Base-by-base conservation (phyloP, 495 filamentous ascomycete genomes). In the Penicillium nucicola region DNA sequence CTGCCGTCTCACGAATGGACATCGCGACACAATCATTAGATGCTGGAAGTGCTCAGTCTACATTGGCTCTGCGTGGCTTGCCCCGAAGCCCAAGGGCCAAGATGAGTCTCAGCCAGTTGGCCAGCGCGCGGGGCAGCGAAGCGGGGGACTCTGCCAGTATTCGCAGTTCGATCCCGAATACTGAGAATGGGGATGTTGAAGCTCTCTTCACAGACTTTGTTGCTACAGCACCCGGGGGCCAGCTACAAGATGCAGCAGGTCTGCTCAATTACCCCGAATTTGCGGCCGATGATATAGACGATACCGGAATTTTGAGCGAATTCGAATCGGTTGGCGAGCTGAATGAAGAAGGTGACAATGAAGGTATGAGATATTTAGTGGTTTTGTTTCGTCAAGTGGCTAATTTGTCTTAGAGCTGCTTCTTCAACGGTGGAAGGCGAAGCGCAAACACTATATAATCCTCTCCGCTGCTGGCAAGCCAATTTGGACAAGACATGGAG, bases 391-490 rank as follows among this genome's bases (percentile, higher is more conserved):
- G 18, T 23, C 58, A 58, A 52, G 22, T 30, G 23, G 13, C 44
- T 58, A 13, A 59, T 19, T 11, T 0, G 12, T 18, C 2, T 58
- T 73, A 80, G 87, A 88, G 38, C 57, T 84, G 37, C 73, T 91
- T 30, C 71, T 95, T 37, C 66, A 76, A 19, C 75, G 82, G 50
- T 96, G 88, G 89, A 90, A 89, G 64, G 79, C 86, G 17, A 95
- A 96, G 65, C 76, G 89, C 52, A 99, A 99, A 65, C 93, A 99
- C 67, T 99, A 93, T 62, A 76, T 99, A 57, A 95, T 99, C 58
- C 75, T 99, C 0, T 97, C 95, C 2, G 90, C 89, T 10, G 93
- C 95, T 25, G 95, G 95, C n/a, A 99, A 99, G 64, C 95, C 95
- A 4, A 92, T 99, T 32, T 99, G 90, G 68, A 96, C 89, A 50